phyloP scores from a whole-genome alignment of 2,329 filamentous ascomycete genomes.

The Grosmannia clavigera region DNA sequence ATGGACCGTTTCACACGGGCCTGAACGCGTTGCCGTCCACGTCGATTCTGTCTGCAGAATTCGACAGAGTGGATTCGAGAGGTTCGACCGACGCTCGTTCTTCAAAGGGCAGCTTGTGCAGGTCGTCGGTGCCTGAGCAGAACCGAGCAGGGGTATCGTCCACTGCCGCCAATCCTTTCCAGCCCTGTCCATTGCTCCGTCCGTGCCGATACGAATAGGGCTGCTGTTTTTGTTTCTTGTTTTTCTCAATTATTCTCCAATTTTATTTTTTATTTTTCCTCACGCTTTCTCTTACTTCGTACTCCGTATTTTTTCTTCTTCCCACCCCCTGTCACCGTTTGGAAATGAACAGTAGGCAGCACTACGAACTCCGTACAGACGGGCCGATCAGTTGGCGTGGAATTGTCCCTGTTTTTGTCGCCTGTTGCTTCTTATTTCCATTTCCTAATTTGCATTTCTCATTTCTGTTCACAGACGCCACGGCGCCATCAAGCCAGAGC shows the following conservation, averaged over 20 bases:
- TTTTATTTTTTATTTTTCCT: too few species aligned
- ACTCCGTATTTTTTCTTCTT: too few species aligned
- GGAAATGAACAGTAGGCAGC: not conserved
- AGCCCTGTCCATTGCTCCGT: not conserved
- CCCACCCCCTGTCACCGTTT: not conserved
- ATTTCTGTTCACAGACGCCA: too few species aligned
- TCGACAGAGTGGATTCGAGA: not conserved
- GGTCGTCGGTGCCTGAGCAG: not conserved
- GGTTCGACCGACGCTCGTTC: too few species aligned
- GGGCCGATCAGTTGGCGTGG: not conserved
- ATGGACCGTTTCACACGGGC: too few species aligned
- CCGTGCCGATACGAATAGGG: not conserved
- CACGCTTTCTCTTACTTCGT: too few species aligned
- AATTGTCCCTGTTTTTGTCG: not conserved
- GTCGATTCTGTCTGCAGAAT: not conserved
- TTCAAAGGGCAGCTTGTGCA: not conserved
- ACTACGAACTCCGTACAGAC: not conserved
- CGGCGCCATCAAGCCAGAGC: too few species aligned
- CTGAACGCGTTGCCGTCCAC: too few species aligned
- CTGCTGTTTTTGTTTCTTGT: too few species aligned
- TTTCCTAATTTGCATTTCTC: too few species aligned
- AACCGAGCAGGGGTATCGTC: not conserved
- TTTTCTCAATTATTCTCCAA: too few species aligned
- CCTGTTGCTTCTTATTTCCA: too few species aligned
- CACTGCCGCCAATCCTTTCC: not conserved